These are phyloP conservation scores for Epichloe sylvatica DNA, from an alignment of 2,329 filamentous ascomycete genomes.

Conservation along the genomic window DNA sequence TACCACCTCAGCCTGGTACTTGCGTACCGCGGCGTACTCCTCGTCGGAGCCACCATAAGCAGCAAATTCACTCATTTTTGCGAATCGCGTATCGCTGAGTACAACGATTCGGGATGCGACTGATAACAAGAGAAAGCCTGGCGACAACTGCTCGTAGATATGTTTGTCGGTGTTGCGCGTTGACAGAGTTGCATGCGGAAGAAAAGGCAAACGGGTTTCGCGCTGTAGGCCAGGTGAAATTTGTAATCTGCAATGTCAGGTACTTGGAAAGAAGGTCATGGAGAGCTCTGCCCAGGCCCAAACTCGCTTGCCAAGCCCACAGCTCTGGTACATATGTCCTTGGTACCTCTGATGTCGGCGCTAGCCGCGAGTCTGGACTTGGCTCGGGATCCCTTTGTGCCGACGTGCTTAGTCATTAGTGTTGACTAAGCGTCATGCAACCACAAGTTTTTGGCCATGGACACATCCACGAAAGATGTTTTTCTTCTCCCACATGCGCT, in stretches of 20 bases:
- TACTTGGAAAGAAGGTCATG: background rate
- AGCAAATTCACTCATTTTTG: slow-evolving; percentile 53
- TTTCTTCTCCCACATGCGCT: slow-evolving; percentile 30
- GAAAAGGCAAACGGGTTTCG: background rate
- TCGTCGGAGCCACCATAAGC: slow-evolving; percentile 62
- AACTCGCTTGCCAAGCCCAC: background rate
- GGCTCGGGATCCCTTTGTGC: background rate
- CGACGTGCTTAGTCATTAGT: background rate
- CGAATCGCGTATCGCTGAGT: slow-evolving; percentile 4
- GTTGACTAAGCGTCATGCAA: slow-evolving; percentile 1
- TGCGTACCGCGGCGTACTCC: slow-evolving; percentile 69
- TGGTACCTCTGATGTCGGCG: background rate
- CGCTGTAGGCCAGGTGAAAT: background rate
- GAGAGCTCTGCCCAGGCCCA: background rate
- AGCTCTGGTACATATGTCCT: background rate
- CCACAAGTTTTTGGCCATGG: background rate
- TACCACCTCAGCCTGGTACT: slow-evolving; percentile 66
- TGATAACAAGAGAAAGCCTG: background rate
- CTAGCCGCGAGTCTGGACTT: background rate
- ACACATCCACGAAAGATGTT: background rate
- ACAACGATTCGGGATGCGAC: background rate
- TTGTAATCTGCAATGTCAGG: background rate
- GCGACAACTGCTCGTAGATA: background rate
- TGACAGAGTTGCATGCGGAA: background rate
- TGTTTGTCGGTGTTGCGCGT: slow-evolving; percentile 1